Conservation (phyloP, 2,329 filamentous ascomycete genomes). For the Sphaerulina vaccinii region DNA sequence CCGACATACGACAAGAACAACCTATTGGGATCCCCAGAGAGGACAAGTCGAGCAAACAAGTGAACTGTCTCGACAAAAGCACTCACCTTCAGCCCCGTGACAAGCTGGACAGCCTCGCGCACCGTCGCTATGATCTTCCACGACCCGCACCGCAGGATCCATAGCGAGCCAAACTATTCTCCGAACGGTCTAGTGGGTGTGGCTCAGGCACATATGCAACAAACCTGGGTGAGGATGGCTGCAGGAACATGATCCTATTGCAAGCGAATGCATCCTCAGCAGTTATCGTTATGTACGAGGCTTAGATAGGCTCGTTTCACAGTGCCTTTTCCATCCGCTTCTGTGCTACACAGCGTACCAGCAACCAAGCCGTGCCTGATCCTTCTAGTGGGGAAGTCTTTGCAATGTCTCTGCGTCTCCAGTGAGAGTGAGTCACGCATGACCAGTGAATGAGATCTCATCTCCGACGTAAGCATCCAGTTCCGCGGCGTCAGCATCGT, state of each 20-base stretch:
- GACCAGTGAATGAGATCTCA: not conserved
- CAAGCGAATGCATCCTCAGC: not conserved
- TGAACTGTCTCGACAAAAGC: conserved; percentile 7
- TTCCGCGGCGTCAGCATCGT: not conserved
- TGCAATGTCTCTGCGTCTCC: not conserved
- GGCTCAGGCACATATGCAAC: conserved; percentile 6
- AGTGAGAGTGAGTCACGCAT: not conserved
- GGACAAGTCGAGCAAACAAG: conserved; percentile 19
- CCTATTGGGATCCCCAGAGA: not conserved
- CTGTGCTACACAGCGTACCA: not conserved
- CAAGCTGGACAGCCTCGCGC: conserved; percentile 15
- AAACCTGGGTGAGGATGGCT: conserved; percentile 7
- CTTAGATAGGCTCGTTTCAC: conserved; percentile 2
- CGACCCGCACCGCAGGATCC: conserved; percentile 19
- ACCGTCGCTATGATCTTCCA: conserved; percentile 4
- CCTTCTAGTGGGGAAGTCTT: not conserved
- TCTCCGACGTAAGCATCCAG: too few species aligned
- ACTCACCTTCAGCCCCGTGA: conserved; percentile 16
- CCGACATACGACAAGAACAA: conserved; percentile 8
- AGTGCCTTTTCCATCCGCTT: too few species aligned
- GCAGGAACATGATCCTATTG: not conserved
- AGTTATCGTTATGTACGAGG: not conserved
- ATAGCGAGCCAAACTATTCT: conserved; percentile 16
- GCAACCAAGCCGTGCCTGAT: conserved; percentile 10
- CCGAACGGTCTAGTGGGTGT: conserved; percentile 18